Evolutionary conservation across 2,329 filamentous ascomycete genomes (phyloP).

Genomic region (Epichloe sylvatica): DNA sequence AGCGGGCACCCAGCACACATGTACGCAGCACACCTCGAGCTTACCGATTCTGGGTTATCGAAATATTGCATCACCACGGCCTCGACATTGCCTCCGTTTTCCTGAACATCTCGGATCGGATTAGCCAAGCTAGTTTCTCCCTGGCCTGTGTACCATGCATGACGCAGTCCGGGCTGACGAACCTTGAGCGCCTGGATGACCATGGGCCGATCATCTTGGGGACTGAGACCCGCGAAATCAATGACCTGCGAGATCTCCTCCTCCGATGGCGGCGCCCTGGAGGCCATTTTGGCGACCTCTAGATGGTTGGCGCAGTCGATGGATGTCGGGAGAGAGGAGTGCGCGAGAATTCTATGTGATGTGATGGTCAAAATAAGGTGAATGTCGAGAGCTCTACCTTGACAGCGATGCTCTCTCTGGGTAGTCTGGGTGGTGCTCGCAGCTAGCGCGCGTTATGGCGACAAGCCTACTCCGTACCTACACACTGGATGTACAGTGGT

Average conservation of each 20-base stretch:
- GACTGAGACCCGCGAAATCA: slow-evolving; percentile 26
- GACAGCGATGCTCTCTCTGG: neutral
- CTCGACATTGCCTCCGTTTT: slow-evolving; percentile 32
- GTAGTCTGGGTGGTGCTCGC: neutral
- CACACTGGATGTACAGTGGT: too few relatives aligned
- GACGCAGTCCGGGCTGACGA: neutral
- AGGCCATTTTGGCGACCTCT: slow-evolving; percentile 15
- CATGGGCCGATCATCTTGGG: slow-evolving; percentile 23
- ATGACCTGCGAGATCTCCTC: slow-evolving; percentile 25
- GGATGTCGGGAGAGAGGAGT: neutral
- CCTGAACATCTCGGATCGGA: slow-evolving; percentile 9
- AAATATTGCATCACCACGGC: slow-evolving; percentile 39
- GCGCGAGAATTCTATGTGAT: neutral
- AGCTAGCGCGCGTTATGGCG: neutral
- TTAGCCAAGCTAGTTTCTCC: neutral
- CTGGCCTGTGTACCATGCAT: neutral
- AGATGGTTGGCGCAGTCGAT: neutral
- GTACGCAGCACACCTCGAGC: neutral
- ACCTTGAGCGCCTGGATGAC: slow-evolving; percentile 30
- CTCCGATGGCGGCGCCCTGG: slow-evolving; percentile 24
- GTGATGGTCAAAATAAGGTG: neutral
- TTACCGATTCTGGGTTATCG: slow-evolving; percentile 28
- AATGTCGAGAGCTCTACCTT: neutral
- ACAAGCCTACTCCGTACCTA: neutral
- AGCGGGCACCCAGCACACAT: neutral